Evolutionary conservation across 257 asterid species (phyloP).

Genomic region (Nicotiana attenuata): DNA sequence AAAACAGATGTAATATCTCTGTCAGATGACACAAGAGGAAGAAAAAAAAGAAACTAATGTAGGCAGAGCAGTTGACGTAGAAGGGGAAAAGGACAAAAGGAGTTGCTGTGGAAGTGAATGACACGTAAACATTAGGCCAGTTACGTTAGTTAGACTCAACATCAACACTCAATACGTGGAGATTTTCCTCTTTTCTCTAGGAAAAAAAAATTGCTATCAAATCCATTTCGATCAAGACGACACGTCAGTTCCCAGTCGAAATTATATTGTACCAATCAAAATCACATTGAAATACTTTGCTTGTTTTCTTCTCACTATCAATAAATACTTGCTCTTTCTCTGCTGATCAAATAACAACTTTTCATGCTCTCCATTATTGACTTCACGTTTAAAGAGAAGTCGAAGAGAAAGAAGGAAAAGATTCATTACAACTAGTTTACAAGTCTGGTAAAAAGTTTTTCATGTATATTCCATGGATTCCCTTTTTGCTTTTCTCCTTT

Average conservation of each 20-base stretch:
- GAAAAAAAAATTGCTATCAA: not conserved
- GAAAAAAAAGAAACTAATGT: not conserved
- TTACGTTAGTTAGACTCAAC: not conserved
- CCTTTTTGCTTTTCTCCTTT: not conserved
- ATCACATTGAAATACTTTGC: not conserved
- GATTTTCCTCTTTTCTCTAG: too few relatives aligned
- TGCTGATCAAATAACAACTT: not conserved
- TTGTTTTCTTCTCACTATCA: not conserved
- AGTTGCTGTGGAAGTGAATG: not conserved
- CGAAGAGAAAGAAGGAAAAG: not conserved
- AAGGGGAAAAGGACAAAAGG: not conserved
- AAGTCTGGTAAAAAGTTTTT: not conserved
- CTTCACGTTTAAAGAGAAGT: not conserved
- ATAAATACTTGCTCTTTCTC: not conserved
- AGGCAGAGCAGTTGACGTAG: not conserved
- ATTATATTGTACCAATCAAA: not conserved
- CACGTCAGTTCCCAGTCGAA: not conserved
- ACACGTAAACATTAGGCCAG: not conserved
- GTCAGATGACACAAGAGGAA: not conserved
- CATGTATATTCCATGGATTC: not conserved
- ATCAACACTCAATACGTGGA: too few relatives aligned
- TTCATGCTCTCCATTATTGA: not conserved
- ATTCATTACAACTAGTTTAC: not conserved
- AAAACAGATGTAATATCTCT: not conserved
- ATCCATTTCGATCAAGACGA: not conserved